phyloP scores from a whole-genome alignment of 2,329 filamentous ascomycete genomes.

The Trichoderma asperellum region DNA sequence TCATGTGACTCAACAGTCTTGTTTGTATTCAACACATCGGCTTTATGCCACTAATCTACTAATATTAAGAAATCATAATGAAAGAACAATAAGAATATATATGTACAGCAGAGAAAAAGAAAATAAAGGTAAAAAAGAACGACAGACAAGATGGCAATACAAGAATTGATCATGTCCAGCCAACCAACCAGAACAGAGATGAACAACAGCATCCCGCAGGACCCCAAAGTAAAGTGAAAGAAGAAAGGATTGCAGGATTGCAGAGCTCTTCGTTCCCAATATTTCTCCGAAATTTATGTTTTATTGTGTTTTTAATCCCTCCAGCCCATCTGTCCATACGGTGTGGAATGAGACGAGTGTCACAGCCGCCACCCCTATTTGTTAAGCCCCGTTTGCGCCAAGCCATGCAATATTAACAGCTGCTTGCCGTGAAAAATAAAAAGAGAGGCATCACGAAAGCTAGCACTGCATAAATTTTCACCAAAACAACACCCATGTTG shows the following conservation, averaged over 20 bases:
- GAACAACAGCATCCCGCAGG: not conserved
- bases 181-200: not conserved
- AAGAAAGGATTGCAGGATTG: not conserved
- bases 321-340: slow-evolving; percentile 1
- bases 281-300: not conserved
- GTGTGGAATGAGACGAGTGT: not conserved
- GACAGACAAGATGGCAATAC: not conserved
- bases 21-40: not conserved
- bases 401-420: slow-evolving; percentile 36
- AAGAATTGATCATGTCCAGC: not conserved
- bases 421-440: not conserved
- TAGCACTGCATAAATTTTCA: slow-evolving; percentile 9
- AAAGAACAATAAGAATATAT: not conserved
- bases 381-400: slow-evolving; percentile 36
- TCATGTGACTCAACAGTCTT: not conserved
- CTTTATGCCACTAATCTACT: slow-evolving; percentile 4
- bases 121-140: not conserved
- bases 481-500: slow-evolving; percentile 19
- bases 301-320: not conserved
- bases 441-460: slow-evolving; percentile 11
- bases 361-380: slow-evolving; percentile 5
- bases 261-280: not conserved
- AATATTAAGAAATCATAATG: slow-evolving; percentile 20
- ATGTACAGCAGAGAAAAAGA: slow-evolving; percentile 17
- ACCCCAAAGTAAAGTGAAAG: not conserved